A percentile compares a stretch with the other conserved stretches of the same genome.
phyloP scores from a whole-genome alignment of 106 monocot genomes.

The Phalaenopsis equestris region DNA sequence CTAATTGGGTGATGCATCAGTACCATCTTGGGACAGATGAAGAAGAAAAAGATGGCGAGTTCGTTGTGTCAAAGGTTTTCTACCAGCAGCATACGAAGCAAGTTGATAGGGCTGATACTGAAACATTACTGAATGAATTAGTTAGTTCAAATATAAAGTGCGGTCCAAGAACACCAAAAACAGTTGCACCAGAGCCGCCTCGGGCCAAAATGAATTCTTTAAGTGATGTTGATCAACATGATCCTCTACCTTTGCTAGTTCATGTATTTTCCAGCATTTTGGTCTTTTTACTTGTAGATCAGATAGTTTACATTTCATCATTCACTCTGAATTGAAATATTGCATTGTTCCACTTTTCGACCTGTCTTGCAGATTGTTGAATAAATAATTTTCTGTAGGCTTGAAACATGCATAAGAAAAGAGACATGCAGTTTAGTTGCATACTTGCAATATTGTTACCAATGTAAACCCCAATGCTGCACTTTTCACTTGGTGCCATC shows the following conservation, averaged over 20 bases:
- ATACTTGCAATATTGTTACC: not conserved
- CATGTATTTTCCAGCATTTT: conserved; percentile 26
- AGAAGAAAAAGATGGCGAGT: conserved; percentile 79
- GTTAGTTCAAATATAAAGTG: conserved; percentile 15
- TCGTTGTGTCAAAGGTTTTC: conserved; percentile 87
- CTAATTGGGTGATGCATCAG: conserved; percentile 98
- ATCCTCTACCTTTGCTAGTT: not conserved
- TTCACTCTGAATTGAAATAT: not conserved
- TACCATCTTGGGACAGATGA: conserved; percentile 85
- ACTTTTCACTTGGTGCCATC: not conserved
- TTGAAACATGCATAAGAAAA: not conserved
- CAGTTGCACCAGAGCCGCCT: conserved; percentile 53
- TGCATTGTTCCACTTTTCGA: not conserved
- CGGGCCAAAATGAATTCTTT: conserved; percentile 21
- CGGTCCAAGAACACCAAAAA: conserved; percentile 72
- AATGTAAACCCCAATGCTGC: not conserved
- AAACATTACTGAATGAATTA: conserved; percentile 12
- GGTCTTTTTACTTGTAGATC: not conserved
- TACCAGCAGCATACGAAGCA: conserved; percentile 38
- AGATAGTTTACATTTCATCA: not conserved
- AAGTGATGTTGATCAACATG: conserved; percentile 24
- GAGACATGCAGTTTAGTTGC: not conserved
- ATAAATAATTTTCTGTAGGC: not conserved
- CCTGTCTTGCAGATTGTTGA: not conserved
- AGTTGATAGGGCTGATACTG: conserved; percentile 25